Evolutionary conservation across 208 protist genomes (phyloP), one percentile per base, ranked within the genome.

Genomic region (Leishmania tarentolae): DNA sequence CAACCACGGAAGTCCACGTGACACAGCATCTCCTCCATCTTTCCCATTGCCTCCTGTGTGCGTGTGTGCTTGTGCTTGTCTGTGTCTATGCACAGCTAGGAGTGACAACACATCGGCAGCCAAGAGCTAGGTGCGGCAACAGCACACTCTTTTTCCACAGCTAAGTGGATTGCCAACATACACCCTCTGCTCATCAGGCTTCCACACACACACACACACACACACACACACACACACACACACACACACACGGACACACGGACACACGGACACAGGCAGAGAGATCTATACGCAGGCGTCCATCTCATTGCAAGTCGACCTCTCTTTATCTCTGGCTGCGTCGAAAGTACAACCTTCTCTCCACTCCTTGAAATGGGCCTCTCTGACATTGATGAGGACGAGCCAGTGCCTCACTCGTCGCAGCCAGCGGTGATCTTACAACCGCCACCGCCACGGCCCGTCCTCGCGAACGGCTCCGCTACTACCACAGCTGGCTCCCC

Each of bases 301-400:
- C 35, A 46, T n/a, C 21, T 72, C 40, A 31, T 46, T 47, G n/a
- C 37, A 52, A 0, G 17, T 61, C 72, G 13, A 13, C n/a, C 28
- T 35, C 44, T 35, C 69, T 52, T n/a, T n/a, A n/a, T n/a, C 69
- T 35, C 8, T 37, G 6, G 17, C 46, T 42, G 28, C 50, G 9
- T 69, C 68, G 42, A 19, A 4, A 31, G 9, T 31, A 47, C 17
- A 9, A n/a, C 35, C 17, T 5, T 24, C 28, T 44, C 17, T 9
- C 59, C 5, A 28, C 8, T 17, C 31, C 42, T 69, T n/a, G 52
- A 37, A 47, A 95, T 97, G 91, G 88, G 92, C 35, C 86, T 97
- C 47, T 92, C 90, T 9, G 93, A 97, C 78, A 94, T 97, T 76
- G 92, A 95, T 65, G 91, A 95, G 78, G 91, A 90, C 69, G 91